phyloP scores from a whole-genome alignment of 2,329 filamentous ascomycete species.

The Arachnopeziza araneosa region DNA sequence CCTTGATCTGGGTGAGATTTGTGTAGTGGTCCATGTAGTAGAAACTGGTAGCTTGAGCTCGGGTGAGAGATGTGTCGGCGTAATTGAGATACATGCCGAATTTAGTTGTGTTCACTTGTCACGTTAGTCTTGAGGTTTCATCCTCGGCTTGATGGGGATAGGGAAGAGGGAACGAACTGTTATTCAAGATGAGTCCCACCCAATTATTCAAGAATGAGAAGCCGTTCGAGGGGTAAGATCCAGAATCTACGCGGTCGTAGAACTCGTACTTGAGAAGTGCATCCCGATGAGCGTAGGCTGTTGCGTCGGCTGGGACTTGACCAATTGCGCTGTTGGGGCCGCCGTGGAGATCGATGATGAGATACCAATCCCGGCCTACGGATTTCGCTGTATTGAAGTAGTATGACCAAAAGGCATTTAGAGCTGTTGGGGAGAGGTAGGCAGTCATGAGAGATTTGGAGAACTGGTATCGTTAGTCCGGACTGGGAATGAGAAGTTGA shows the following conservation, averaged over 20 bases:
- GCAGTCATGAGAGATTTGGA: conserved; percentile 18
- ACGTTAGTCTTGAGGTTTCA: background rate
- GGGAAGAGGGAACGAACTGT: background rate
- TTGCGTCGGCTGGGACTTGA: conserved; percentile 6
- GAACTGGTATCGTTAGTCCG: conserved; percentile 7
- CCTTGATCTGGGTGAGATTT: conserved; percentile 11
- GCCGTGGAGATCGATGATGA: conserved; percentile 18
- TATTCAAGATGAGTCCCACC: background rate
- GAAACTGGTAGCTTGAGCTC: conserved; percentile 5
- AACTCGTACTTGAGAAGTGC: conserved; percentile 17
- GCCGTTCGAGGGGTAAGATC: conserved; percentile 9
- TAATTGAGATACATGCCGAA: conserved; percentile 19
- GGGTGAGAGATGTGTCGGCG: conserved; percentile 13
- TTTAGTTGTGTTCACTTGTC: conserved; percentile 5
- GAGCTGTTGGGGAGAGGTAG: conserved; percentile 5
- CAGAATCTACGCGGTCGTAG: conserved; percentile 14
- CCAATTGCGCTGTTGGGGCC: conserved; percentile 14
- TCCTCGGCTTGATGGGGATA: background rate
- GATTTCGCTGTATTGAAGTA: conserved; percentile 4
- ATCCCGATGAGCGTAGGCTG: conserved; percentile 17
- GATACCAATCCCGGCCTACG: conserved; percentile 13
- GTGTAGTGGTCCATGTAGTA: conserved; percentile 14
- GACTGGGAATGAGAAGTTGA: background rate
- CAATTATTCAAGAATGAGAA: conserved; percentile 8
- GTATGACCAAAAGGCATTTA: conserved; percentile 13